These are phyloP conservation scores for Linum trigynum DNA, from an alignment of 345 rosid species.

Conservation along the genomic window DNA sequence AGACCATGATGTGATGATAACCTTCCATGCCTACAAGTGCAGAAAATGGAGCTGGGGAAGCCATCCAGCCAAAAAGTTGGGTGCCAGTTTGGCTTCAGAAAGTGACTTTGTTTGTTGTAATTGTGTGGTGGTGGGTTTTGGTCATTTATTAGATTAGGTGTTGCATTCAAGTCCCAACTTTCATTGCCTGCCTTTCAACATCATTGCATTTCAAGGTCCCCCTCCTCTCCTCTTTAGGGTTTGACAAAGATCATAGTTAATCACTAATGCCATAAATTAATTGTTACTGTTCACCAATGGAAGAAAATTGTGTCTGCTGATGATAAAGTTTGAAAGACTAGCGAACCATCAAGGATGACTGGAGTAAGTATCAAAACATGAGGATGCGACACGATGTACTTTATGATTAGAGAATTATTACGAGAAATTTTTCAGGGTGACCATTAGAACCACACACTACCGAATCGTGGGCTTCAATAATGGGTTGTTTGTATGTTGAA, in stretches of 20 bases:
- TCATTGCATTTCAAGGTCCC: slow-evolving; percentile 4
- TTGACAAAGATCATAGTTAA: neutral
- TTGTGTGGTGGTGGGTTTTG: too few species aligned
- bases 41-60: neutral
- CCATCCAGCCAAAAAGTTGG: neutral
- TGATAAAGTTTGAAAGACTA: too few species aligned
- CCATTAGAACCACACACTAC: too few species aligned
- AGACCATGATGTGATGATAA: neutral
- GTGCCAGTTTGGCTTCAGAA: neutral
- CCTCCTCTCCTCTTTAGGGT: neutral
- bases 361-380: too few species aligned
- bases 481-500: too few species aligned
- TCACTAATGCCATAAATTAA: neutral
- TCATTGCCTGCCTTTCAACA: slow-evolving; percentile 10
- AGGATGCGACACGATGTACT: too few species aligned
- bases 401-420: too few species aligned
- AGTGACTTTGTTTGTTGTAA: slow-evolving; percentile 7
- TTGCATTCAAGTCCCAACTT: slow-evolving; percentile 13
- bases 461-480: too few species aligned
- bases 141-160: slow-evolving; percentile 23
- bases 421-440: too few species aligned
- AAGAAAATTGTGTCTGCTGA: neutral
- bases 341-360: too few species aligned
- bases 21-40: neutral
- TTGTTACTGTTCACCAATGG: neutral